A percentile compares a stretch with the other conserved stretches of the same genome.
Evolutionary conservation across 1,284 basidiomycete species (phyloP).

Genomic region (Boletellus deceptivus): DNA sequence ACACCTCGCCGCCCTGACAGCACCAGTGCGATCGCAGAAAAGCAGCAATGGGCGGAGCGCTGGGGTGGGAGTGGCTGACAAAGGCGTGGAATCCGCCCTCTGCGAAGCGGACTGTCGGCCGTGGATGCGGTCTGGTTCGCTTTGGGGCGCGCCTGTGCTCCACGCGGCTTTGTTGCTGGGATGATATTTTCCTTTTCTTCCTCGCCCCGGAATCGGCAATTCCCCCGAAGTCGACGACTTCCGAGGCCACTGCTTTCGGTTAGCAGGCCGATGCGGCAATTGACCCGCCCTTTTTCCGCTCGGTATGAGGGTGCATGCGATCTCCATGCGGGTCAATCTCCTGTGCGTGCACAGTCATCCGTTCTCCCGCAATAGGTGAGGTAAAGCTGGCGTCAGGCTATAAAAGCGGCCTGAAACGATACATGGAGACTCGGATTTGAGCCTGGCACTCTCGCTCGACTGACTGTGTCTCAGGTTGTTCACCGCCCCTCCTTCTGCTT

Average conservation of each 20-base stretch:
- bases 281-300: constrained; percentile 19
- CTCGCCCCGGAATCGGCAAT: constrained; percentile 22
- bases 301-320: constrained; percentile 18
- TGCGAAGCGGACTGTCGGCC: constrained; percentile 7
- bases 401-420: constrained; percentile 21
- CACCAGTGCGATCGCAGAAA: background rate
- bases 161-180: constrained; percentile 22
- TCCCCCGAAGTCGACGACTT: constrained; percentile 6
- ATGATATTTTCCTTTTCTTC: constrained; percentile 2
- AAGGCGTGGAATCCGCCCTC: background rate
- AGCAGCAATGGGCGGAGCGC: no score
- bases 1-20: constrained; percentile 8
- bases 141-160: constrained; percentile 4
- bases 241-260: constrained; percentile 19
- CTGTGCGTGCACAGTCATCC: constrained; percentile 20
- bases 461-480: background rate
- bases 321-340: constrained; percentile 34
- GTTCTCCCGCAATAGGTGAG: constrained; percentile 28
- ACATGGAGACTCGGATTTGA: background rate
- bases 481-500: background rate
- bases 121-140: background rate
- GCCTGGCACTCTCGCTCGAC: constrained; percentile 2
- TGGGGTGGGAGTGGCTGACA: constrained; percentile 3
- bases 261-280: constrained; percentile 22
- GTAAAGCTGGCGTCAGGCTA: constrained; percentile 28